Evolutionary conservation across 306 rosid genomes (phyloP), one percentile per base, ranked within the genome.

Genomic region (Cucumis melo): DNA sequence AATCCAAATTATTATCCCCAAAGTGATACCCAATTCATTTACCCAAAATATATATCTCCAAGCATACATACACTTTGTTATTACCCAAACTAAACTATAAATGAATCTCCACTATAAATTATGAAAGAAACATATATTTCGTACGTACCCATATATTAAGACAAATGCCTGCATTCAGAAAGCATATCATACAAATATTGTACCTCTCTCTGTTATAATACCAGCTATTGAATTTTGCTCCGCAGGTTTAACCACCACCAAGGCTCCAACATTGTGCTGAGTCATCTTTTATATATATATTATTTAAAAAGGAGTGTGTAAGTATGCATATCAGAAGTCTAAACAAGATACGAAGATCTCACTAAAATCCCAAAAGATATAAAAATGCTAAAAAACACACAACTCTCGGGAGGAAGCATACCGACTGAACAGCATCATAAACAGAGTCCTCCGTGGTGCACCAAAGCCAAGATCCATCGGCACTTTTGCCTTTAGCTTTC

Each of bases 381-480:
- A 51, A 51, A 51, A 51, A 5, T 51, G 56, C 7, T 51, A 20
- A 51, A 51, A 17, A 3, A 2, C 16, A 51, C 36, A 16, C 3
- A 16, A 51, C 3, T 51, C 56, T 17, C 8, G 2, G 16, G 6
- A 51, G 56, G 36, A 75, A 32, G 83, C 88, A 71, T 90, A 95
- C 99, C 92, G 99, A 95, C 87, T 95, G 86, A 42, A 95, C 99
- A 83, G 99, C 99, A 60, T 95, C 93, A 77, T 95, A 95, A 66
- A 95, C 99, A 50, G 92, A 65, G 83, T 95, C 99, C 7, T 89
- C 92, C 1, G 91, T 90, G 39, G 98, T 85, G 90, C 99, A 95
- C 99, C 99, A 95, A 38, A 95, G 99, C 99, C 99, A 95, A 79
- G 99, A 95, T 80, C 99, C 99, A 84, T 95, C 99, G 34, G 96